Base-by-base conservation (phyloP, 2,329 filamentous ascomycete genomes). In the Colletotrichum sublineola region DNA sequence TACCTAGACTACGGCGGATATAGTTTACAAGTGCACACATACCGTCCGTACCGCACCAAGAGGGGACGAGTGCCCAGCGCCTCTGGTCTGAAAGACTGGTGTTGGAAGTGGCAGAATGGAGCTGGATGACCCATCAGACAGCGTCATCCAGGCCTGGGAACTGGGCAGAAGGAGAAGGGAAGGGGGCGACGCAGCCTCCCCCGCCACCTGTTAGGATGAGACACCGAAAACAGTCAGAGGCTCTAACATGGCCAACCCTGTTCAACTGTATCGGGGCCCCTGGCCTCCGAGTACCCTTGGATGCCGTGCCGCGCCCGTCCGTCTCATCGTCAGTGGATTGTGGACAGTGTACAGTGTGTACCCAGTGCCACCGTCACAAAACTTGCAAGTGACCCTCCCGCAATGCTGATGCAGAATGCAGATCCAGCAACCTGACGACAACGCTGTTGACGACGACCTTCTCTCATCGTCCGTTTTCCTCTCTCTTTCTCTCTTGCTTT, bases 151-250 rank as follows among this genome's bases (percentile, higher is more conserved):
- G 11, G 61, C 36, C 31, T 42, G 58, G 65, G 42, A 68, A 68
- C 57, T 31, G 57, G 63, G 68, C 42, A 57, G 53, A 31, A 33
- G 18, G 46, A 62, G 52, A 36, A 38, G 14, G 46, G 11, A 56
- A n/a, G 33, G 55, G 31, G 24, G 24, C 24, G 24, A 71, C 71
- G 36, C 40, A 40, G 29, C 7, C 20, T 15, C 2, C 14, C 56
- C 67, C 67, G 67, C 67, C 71, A 70, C 71, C 36, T 62, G 71
- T 71, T 73, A 73, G 61, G 33, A 46, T 36, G 46, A 14, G 12
- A 12, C n/a, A 33, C 20, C 4, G 31, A 40, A 50, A 48, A 61
- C 20, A 15, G 31, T 9, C 1, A 1, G 3, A 2, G 4, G 4
- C 29, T 24, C 69, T 69, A 72, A 60, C 69, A 64, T 2, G 4